phyloP scores from a whole-genome alignment of 1,139 yeast genomes.

The Sugiyamaella castrensis region DNA sequence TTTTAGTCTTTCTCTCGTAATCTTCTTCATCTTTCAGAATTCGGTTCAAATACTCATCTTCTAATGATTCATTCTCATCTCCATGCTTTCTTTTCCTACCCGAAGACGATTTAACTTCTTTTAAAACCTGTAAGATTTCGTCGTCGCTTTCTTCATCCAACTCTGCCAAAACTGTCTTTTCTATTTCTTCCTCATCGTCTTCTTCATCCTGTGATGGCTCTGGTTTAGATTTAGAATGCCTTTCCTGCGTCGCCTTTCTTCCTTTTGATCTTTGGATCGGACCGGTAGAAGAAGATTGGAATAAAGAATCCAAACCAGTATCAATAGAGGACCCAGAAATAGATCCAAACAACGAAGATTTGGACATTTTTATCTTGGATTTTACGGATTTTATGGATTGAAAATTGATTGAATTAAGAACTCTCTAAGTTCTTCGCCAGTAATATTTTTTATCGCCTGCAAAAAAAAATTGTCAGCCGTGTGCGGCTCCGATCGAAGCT shows the following conservation, averaged over 20 bases:
- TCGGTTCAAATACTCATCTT: constrained; percentile 24
- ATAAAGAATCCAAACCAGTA: constrained; percentile 4
- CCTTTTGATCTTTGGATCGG: constrained; percentile 8
- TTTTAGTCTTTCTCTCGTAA: constrained; percentile 21
- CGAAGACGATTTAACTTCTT: constrained; percentile 16
- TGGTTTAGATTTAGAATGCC: not conserved
- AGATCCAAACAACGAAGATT: constrained; percentile 10
- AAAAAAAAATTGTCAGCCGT: constrained; percentile 4
- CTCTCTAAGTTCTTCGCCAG: not conserved
- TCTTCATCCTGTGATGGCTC: constrained; percentile 31
- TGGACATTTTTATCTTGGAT: constrained; percentile 1
- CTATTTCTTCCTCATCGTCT: constrained; percentile 31
- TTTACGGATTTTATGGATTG: not conserved
- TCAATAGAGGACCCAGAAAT: not conserved
- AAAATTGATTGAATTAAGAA: not conserved
- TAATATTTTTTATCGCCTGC: constrained; percentile 2
- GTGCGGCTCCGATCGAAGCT: not conserved
- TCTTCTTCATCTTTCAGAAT: constrained; percentile 19
- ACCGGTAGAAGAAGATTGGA: constrained; percentile 6
- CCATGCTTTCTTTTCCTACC: constrained; percentile 27
- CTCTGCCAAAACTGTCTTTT: constrained; percentile 24
- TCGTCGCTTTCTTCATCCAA: constrained; percentile 25
- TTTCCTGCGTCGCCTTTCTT: not conserved
- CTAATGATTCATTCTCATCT: constrained; percentile 28
- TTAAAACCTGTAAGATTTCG: constrained; percentile 21